Evolutionary conservation across 2,329 filamentous ascomycete species (phyloP), one percentile per base, ranked within the genome.

Genomic region (Colletotrichum salicis): DNA sequence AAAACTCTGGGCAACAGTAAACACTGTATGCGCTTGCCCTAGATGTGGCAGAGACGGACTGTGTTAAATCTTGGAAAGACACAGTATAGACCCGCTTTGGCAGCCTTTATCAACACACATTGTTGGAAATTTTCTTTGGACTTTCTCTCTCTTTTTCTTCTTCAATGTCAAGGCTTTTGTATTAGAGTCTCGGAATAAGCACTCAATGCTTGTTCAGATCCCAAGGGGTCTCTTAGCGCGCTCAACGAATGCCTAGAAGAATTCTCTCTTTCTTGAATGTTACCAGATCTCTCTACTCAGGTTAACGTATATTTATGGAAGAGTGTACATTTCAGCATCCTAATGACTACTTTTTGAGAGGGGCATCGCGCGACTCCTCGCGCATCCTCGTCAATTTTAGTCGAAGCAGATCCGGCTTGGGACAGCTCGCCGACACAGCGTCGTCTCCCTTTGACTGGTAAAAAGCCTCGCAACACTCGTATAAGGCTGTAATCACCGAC

Each of bases 141-240:
- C 72, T 79, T 79, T 79, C 80, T 79, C 79, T 82, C 79, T 82
- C 82, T 82, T 84, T 84, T 86, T 84, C 84, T 82, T 83, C 86
- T 84, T 88, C 87, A 96, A 94, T 94, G 91, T 94, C 90, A 90
- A 87, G 91, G 92, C 94, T 92, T 93, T 92, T 90, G 93, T 94
- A 93, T 96, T 98, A 98, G 96, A 99, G 96, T 99, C 96, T 97
- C 96, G 95, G 93, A 93, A 91, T 91, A 93, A 91, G 93, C 83
- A 81, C 81, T 95, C 94, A 94, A 89, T 98, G 90, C 93, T 94
- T 95, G 91, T 93, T 94, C 93, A 97, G 94, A 90, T 92, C 89
- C 91, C 87, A 83, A 83, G 87, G 85, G 89, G 92, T 87, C 89
- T 93, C 95, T 93, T 86, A 86, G 94, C 95, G 96, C 94, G 96